Percentiles rank a stretch among this genome's conserved stretches.
phyloP scores from a whole-genome alignment of 768 basidiomycete species.

The Dacryopinax primogenitus region DNA sequence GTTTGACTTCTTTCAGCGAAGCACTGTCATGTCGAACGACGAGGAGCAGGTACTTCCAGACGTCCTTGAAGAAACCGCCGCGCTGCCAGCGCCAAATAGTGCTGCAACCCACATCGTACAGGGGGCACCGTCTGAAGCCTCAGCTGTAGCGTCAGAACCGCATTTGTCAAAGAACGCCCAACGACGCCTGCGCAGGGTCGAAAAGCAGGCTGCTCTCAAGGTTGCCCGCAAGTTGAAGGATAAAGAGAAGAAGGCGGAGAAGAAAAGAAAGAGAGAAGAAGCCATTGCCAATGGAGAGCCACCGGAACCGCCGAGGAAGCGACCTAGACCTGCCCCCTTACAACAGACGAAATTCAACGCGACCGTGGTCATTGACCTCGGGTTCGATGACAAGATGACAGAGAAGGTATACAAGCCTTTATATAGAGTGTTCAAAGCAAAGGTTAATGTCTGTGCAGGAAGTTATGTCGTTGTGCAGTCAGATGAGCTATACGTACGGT shows the following conservation, averaged over 20 bases:
- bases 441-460: slow-evolving; percentile 42
- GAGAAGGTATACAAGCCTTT: slow-evolving; percentile 55
- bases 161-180: slow-evolving; percentile 63
- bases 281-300: slow-evolving; percentile 31
- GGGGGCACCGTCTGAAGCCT: not conserved
- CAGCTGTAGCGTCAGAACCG: not conserved
- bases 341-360: slow-evolving; percentile 38
- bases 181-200: slow-evolving; percentile 62
- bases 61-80: not conserved
- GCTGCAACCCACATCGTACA: not conserved
- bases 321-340: slow-evolving; percentile 21
- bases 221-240: slow-evolving; percentile 62
- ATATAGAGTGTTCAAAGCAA: not conserved
- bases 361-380: slow-evolving; percentile 66
- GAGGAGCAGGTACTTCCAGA: too few relatives aligned
- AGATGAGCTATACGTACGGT: slow-evolving; percentile 85
- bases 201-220: slow-evolving; percentile 51
- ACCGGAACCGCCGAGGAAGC: slow-evolving; percentile 12
- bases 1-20: too few relatives aligned
- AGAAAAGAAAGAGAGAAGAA: slow-evolving; percentile 43
- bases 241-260: slow-evolving; percentile 49
- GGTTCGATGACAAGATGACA: slow-evolving; percentile 35
- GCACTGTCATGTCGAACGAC: too few relatives aligned
- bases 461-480: slow-evolving; percentile 74
- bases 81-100: not conserved